Percentiles rank a stretch among this genome's conserved stretches.
These are phyloP conservation scores for Pyrus pyrifolia DNA, from an alignment of 306 rosid species.

Conservation along the genomic window DNA sequence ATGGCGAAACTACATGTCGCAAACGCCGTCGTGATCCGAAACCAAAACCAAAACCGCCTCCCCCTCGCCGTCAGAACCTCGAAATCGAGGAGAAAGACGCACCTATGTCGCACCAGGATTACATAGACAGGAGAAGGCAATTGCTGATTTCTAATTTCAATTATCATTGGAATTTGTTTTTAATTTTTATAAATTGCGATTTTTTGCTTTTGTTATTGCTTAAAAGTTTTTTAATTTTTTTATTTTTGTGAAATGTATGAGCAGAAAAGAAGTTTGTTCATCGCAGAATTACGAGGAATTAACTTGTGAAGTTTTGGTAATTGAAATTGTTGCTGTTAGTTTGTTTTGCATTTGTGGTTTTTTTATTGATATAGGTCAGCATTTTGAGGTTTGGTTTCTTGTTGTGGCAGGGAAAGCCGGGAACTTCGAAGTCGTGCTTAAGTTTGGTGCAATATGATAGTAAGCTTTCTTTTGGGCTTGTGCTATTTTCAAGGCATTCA, in stretches of 20 bases:
- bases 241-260: background rate
- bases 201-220: background rate
- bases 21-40: conserved; percentile 42
- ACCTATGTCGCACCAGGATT: conserved; percentile 73
- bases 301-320: conserved; percentile 64
- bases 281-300: conserved; percentile 30
- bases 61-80: conserved; percentile 2
- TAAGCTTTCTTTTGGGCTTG: conserved; percentile 6
- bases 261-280: conserved; percentile 55
- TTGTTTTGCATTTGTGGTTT: background rate
- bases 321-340: background rate
- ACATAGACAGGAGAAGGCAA: conserved; percentile 59
- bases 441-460: conserved; percentile 69
- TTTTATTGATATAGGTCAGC: background rate
- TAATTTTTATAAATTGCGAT: background rate
- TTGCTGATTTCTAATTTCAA: background rate
- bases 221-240: background rate
- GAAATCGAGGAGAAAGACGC: conserved; percentile 22
- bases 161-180: background rate
- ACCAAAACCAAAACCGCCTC: background rate
- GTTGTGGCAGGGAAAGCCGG: conserved; percentile 50
- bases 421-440: conserved; percentile 34
- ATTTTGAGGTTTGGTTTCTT: conserved; percentile 14
- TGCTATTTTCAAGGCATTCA: background rate
- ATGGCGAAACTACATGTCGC: background rate